A percentile compares a stretch with the other conserved stretches of the same genome.
Evolutionary conservation across 768 basidiomycete genomes (phyloP).

Genomic region (Coprinellus micaceus): DNA sequence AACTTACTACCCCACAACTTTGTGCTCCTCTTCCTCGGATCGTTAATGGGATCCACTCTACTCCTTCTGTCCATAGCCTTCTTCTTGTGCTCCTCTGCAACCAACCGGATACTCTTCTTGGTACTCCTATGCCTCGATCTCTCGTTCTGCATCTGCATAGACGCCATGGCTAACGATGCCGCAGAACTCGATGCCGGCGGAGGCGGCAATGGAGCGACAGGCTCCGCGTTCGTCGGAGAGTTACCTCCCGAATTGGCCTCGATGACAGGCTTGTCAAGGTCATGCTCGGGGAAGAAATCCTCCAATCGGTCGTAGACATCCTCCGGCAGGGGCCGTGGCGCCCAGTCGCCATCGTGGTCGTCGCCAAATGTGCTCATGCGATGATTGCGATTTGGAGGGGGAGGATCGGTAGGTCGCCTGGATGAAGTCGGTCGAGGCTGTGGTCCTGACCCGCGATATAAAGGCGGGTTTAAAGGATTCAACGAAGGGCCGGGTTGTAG

Average conservation of each 20-base stretch:
- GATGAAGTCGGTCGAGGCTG: constrained; percentile 18
- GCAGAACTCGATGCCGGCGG: constrained; percentile 28
- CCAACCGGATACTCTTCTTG: constrained; percentile 90
- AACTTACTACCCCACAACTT: constrained; percentile 93
- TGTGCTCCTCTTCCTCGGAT: constrained; percentile 77
- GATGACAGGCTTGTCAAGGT: constrained; percentile 93
- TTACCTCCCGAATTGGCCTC: constrained; percentile 79
- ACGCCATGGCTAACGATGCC: background rate
- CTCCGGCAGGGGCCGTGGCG: constrained; percentile 86
- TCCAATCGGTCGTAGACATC: constrained; percentile 91
- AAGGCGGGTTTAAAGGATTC: background rate
- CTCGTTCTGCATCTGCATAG: constrained; percentile 17
- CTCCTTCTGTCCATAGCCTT: constrained; percentile 63
- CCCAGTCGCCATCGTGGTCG: constrained; percentile 72
- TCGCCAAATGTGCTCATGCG: constrained; percentile 61
- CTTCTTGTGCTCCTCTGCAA: constrained; percentile 85
- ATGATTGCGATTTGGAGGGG: constrained; percentile 16
- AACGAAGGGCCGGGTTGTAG: background rate
- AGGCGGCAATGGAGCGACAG: constrained; percentile 34
- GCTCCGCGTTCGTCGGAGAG: constrained; percentile 66
- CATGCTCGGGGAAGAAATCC: constrained; percentile 93
- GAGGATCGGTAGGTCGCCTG: constrained; percentile 24
- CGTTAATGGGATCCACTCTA: constrained; percentile 49
- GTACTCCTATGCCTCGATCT: constrained; percentile 47
- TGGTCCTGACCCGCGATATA: background rate